phyloP scores from a whole-genome alignment of 1,284 basidiomycete species.

The Xerocomus amazonicus region DNA sequence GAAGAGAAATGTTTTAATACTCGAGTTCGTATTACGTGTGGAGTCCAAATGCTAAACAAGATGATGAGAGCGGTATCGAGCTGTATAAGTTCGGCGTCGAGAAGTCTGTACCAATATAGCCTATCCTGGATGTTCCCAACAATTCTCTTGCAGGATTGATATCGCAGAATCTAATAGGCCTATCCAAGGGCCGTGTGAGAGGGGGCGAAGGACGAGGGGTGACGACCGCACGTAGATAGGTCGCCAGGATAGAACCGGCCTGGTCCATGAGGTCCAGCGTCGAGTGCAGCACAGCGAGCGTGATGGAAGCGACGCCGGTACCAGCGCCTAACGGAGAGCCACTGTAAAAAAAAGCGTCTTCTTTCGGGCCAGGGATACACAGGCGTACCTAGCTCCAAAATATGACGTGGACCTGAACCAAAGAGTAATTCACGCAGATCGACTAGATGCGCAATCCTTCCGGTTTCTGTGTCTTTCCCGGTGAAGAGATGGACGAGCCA shows the following conservation, averaged over 20 bases:
- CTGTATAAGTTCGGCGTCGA: no score
- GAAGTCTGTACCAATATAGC: no score
- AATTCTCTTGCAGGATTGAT: constrained; percentile 73
- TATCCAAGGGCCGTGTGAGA: not conserved
- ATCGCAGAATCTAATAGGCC: constrained; percentile 66
- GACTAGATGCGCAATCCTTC: not conserved
- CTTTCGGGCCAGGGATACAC: not conserved
- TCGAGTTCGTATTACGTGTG: no score
- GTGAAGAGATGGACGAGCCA: constrained; percentile 54
- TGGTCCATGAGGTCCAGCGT: constrained; percentile 17
- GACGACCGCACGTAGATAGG: constrained; percentile 76
- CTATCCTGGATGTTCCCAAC: no score
- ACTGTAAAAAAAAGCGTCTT: not conserved
- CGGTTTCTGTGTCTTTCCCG: not conserved
- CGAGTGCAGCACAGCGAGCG: constrained; percentile 53
- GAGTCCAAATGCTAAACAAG: no score
- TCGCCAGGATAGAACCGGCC: constrained; percentile 52
- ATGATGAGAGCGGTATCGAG: no score
- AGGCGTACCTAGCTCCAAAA: constrained; percentile 64
- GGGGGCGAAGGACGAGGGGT: no score
- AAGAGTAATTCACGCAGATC: constrained; percentile 38
- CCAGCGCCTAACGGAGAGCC: constrained; percentile 57
- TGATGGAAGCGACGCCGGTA: constrained; percentile 76
- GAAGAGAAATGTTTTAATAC: no score
- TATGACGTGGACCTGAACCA: constrained; percentile 34